A percentile compares a stretch with the other conserved stretches of the same genome.
phyloP scores from a whole-genome alignment of 2,329 filamentous ascomycete species.

The Alternaria gaisen region DNA sequence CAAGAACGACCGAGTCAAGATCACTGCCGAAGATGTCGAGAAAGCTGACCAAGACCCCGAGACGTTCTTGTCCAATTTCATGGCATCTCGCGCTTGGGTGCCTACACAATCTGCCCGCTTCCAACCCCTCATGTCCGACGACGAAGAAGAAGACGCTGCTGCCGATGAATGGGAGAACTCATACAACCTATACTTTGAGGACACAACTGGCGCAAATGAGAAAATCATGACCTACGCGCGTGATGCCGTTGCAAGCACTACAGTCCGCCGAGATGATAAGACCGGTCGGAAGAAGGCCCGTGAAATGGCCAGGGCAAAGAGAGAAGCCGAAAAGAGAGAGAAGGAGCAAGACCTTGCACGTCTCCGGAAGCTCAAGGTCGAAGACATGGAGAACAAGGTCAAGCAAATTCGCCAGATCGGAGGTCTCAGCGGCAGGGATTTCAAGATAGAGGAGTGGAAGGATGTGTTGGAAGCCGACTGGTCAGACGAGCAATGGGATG shows the following conservation, averaged over 20 bases:
- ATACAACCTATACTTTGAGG: slow-evolving; percentile 96
- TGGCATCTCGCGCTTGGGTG: slow-evolving; percentile 91
- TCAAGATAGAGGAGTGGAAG: slow-evolving; percentile 82
- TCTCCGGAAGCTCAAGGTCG: slow-evolving; percentile 85
- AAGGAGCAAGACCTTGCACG: slow-evolving; percentile 83
- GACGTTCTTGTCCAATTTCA: slow-evolving; percentile 91
- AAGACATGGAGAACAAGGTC: slow-evolving; percentile 88
- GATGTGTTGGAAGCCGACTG: slow-evolving; percentile 86
- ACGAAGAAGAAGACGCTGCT: slow-evolving; percentile 75
- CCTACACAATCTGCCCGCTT: slow-evolving; percentile 72
- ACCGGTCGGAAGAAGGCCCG: slow-evolving; percentile 79
- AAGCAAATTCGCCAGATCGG: slow-evolving; percentile 89
- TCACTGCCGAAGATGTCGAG: slow-evolving; percentile 66
- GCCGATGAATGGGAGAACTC: slow-evolving; percentile 91
- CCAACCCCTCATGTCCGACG: slow-evolving; percentile 90
- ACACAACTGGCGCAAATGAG: slow-evolving; percentile 87
- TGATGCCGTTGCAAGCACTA: slow-evolving; percentile 81
- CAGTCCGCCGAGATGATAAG: slow-evolving; percentile 84
- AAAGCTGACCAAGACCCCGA: slow-evolving; percentile 90
- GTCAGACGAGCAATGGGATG: slow-evolving; percentile 89
- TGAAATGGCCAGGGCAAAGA: slow-evolving; percentile 78
- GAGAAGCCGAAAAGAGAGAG: slow-evolving; percentile 79
- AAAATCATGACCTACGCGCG: slow-evolving; percentile 87
- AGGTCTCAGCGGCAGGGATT: slow-evolving; percentile 72
- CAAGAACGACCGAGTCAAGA: slow-evolving; percentile 45